Conservation (phyloP, 1,284 basidiomycete species). For the Moesziomyces aphidis region DNA sequence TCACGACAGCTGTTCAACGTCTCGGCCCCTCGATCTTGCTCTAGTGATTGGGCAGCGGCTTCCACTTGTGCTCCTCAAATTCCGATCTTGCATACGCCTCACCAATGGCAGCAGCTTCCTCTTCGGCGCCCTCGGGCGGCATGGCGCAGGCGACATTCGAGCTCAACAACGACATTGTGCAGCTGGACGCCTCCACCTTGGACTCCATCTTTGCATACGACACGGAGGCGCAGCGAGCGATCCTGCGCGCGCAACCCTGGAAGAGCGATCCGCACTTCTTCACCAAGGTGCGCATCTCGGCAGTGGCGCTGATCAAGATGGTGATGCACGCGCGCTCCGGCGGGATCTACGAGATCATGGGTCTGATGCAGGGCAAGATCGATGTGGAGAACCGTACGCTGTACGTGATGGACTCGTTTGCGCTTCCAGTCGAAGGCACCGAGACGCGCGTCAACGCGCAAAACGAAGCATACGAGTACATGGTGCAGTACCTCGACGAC, state of each 20-base stretch:
- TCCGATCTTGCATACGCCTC: too few relatives aligned
- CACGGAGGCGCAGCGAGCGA: conserved; percentile 76
- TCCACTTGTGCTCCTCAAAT: too few relatives aligned
- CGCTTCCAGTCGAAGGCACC: conserved; percentile 97
- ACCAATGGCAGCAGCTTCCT: conserved; percentile 9
- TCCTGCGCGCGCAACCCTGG: conserved; percentile 85
- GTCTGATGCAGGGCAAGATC: conserved; percentile 97
- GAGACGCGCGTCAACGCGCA: conserved; percentile 98
- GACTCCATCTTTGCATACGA: conserved; percentile 73
- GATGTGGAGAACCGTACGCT: conserved; percentile 86
- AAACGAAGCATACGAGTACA: conserved; percentile 96
- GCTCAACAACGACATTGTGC: conserved; percentile 79
- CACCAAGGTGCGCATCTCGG: conserved; percentile 92
- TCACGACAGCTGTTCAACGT: too few relatives aligned
- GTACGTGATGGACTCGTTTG: conserved; percentile 86
- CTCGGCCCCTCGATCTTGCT: too few relatives aligned
- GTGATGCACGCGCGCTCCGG: conserved; percentile 98
- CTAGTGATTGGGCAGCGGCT: too few relatives aligned
- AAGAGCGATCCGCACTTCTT: conserved; percentile 90
- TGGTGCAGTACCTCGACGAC: conserved; percentile 89
- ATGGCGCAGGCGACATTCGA: conserved; percentile 85
- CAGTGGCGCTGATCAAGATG: conserved; percentile 97
- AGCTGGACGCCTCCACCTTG: conserved; percentile 42
- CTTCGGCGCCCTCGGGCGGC: conserved; percentile 22
- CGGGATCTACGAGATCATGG: conserved; percentile 98